Evolutionary conservation across 2,329 filamentous ascomycete genomes (phyloP).

Genomic region (Stemphylium beticola): DNA sequence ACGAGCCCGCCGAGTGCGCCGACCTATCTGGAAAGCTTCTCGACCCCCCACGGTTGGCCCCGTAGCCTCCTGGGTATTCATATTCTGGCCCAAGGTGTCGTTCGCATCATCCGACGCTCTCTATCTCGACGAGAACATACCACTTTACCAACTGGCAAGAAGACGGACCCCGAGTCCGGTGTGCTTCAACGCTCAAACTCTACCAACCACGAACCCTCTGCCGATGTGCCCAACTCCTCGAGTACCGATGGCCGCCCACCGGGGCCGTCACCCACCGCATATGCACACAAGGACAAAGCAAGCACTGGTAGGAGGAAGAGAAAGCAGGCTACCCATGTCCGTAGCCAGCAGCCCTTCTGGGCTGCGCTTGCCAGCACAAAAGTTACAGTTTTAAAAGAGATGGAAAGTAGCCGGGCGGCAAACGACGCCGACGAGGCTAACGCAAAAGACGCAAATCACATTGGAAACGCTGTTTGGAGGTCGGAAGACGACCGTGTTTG

Average conservation of each 20-base stretch:
- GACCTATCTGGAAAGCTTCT: constrained; percentile 45
- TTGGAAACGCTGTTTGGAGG: constrained; percentile 77
- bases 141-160: constrained; percentile 47
- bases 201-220: constrained; percentile 52
- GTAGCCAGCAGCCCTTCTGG: constrained; percentile 91
- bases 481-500: constrained; percentile 74
- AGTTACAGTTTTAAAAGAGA: constrained; percentile 89
- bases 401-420: constrained; percentile 74
- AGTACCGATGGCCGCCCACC: constrained; percentile 58
- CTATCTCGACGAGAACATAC: constrained; percentile 47
- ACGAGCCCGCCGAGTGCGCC: constrained; percentile 47
- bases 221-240: constrained; percentile 54
- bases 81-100: constrained; percentile 74
- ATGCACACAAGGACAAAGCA: constrained; percentile 64
- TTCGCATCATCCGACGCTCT: constrained; percentile 68
- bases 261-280: constrained; percentile 57
- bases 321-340: constrained; percentile 89
- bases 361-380: constrained; percentile 94
- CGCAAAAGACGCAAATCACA: constrained; percentile 76
- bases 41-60: constrained; percentile 66
- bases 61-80: constrained; percentile 75
- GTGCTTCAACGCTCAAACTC: constrained; percentile 44
- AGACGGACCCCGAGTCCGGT: constrained; percentile 67
- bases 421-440: constrained; percentile 76
- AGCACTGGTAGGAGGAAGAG: constrained; percentile 80